Evolutionary conservation across 768 basidiomycete genomes (phyloP).

Genomic region (Lanmaoa pseudosensibilis): DNA sequence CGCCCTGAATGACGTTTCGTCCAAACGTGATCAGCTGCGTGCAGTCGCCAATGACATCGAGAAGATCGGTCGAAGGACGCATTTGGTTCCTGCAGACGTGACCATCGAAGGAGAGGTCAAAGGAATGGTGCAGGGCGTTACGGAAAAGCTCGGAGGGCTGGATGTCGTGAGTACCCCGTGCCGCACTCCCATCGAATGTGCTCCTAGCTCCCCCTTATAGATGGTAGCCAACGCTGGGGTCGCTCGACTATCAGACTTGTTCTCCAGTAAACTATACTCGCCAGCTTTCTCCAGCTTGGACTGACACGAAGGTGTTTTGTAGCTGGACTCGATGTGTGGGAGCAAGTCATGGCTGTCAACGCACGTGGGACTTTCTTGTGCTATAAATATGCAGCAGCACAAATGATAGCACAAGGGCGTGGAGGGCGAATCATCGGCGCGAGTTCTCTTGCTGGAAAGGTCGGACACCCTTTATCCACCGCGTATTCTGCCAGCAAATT

Average conservation of each 20-base stretch:
- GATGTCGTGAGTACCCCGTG: constrained; percentile 42
- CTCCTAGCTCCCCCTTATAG: not conserved
- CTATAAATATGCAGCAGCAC: constrained; percentile 61
- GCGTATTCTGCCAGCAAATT: constrained; percentile 42
- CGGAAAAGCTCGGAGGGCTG: constrained; percentile 40
- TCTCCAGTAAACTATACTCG: constrained; percentile 2
- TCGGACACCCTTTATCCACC: not conserved
- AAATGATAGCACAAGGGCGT: constrained; percentile 55
- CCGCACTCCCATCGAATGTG: not conserved
- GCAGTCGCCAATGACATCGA: constrained; percentile 30
- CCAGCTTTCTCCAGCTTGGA: not conserved
- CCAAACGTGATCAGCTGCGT: constrained; percentile 30
- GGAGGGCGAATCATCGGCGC: constrained; percentile 58
- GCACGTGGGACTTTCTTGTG: constrained; percentile 58
- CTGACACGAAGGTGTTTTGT: not conserved
- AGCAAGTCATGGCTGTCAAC: constrained; percentile 50
- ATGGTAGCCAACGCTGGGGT: constrained; percentile 32
- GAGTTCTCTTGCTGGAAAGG: constrained; percentile 14
- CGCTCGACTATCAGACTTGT: not conserved
- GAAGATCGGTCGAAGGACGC: constrained; percentile 27
- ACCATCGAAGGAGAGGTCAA: constrained; percentile 43
- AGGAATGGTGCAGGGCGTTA: constrained; percentile 35
- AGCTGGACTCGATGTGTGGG: constrained; percentile 40
- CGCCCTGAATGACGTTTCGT: constrained; percentile 32
- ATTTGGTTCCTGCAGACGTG: constrained; percentile 40